Conservation (phyloP, 306 rosid species). For the Alnus glutinosa region DNA sequence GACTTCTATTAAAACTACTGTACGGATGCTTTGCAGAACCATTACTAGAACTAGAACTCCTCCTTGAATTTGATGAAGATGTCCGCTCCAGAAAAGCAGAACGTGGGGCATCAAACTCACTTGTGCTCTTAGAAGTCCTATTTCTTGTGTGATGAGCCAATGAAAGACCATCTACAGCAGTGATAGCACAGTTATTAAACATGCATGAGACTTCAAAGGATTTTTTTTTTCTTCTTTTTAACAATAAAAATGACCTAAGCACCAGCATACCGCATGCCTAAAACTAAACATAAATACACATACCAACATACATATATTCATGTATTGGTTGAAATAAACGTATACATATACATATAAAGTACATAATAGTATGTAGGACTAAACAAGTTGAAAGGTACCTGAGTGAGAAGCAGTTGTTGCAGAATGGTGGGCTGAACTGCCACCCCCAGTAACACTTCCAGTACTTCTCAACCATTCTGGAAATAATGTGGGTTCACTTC, state of each 20-base stretch:
- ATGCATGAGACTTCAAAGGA: not conserved
- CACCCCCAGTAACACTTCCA: constrained; percentile 83
- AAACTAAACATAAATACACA: not conserved
- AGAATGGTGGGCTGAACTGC: constrained; percentile 87
- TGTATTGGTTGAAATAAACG: not conserved
- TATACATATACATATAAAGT: too few species aligned
- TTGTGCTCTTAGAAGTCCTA: constrained; percentile 59
- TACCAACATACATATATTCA: not conserved
- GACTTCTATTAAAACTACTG: constrained; percentile 88
- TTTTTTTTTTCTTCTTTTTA: not conserved
- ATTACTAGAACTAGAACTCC: constrained; percentile 64
- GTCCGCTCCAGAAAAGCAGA: constrained; percentile 77
- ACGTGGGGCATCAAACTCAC: constrained; percentile 78
- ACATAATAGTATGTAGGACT: not conserved
- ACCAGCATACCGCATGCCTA: not conserved
- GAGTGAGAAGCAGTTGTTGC: constrained; percentile 65
- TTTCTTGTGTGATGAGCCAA: constrained; percentile 55
- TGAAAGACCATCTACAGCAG: constrained; percentile 57
- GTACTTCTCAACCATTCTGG: constrained; percentile 98
- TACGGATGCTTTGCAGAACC: constrained; percentile 96
- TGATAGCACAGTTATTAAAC: constrained; percentile 16
- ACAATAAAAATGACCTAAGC: not conserved
- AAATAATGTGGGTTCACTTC: constrained; percentile 98
- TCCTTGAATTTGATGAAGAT: constrained; percentile 78
- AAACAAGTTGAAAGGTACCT: constrained; percentile 43